A percentile compares a stretch with the other conserved stretches of the same genome.
Evolutionary conservation across 1,139 yeast genomes (phyloP).

Genomic region (Eremothecium coryli): DNA sequence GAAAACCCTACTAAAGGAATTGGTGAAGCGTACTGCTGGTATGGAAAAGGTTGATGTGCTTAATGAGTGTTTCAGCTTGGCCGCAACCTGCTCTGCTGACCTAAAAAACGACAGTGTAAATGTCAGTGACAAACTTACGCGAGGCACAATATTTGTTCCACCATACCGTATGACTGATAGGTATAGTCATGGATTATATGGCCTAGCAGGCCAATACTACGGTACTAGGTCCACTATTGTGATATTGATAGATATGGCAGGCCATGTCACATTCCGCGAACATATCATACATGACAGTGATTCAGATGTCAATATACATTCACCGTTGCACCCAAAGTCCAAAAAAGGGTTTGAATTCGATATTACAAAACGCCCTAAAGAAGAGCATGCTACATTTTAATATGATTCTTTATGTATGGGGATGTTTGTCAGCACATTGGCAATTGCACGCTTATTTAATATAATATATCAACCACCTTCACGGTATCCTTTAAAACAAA

Average conservation of each 20-base stretch:
- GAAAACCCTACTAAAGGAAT: constrained; percentile 34
- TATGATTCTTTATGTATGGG: too few species aligned
- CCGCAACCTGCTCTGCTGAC: constrained; percentile 36
- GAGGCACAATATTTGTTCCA: constrained; percentile 64
- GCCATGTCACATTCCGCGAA: constrained; percentile 43
- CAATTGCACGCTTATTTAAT: too few species aligned
- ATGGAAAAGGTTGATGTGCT: constrained; percentile 38
- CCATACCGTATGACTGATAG: constrained; percentile 35
- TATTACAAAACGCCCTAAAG: too few species aligned
- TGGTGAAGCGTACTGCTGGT: constrained; percentile 31
- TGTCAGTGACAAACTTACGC: constrained; percentile 36
- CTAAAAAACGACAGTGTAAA: constrained; percentile 20
- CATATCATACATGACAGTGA: constrained; percentile 34
- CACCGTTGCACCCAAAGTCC: constrained; percentile 16
- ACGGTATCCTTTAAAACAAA: constrained; percentile 16
- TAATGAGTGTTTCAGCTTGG: constrained; percentile 43
- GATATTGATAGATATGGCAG: constrained; percentile 43
- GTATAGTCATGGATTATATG: constrained; percentile 30
- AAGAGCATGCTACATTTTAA: too few species aligned
- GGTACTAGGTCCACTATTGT: constrained; percentile 91
- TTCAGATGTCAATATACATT: constrained; percentile 15
- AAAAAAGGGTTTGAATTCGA: constrained; percentile 16
- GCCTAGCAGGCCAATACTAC: constrained; percentile 45
- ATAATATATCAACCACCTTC: constrained; percentile 12
- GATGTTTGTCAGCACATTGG: too few species aligned